Conservation (phyloP, 306 rosid genomes). For the Arachis hypogaea region DNA sequence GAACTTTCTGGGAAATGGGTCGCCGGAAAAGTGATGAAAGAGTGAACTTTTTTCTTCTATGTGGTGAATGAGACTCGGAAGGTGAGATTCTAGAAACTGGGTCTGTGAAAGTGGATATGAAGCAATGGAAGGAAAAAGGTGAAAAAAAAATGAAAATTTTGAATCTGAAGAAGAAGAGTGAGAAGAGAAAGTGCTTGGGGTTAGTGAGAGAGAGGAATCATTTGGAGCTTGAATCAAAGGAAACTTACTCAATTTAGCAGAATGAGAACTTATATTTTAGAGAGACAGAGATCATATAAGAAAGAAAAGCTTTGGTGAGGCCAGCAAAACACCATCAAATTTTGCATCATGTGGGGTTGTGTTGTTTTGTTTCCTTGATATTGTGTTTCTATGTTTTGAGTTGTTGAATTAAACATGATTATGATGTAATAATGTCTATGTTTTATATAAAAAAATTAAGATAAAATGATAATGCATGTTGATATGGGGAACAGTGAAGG, state of each 20-base stretch:
- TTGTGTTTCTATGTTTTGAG: background rate
- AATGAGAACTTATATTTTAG: background rate
- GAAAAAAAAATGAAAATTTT: constrained; percentile 6
- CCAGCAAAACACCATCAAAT: constrained; percentile 25
- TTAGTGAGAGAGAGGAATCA: background rate
- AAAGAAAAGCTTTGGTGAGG: background rate
- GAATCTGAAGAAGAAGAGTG: constrained; percentile 29
- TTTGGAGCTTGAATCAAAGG: background rate
- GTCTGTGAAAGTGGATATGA: background rate
- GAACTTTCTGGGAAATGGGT: constrained; percentile 21
- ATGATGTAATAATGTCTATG: too few species aligned
- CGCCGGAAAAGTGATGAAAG: constrained; percentile 10
- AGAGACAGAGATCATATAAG: background rate
- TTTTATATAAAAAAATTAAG: too few species aligned
- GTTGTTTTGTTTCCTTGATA: background rate
- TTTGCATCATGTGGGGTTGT: background rate
- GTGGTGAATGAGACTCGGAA: background rate
- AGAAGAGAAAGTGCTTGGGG: background rate
- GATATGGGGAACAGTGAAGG: background rate
- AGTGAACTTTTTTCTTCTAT: background rate
- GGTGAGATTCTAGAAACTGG: background rate
- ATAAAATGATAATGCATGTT: too few species aligned
- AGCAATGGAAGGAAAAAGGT: background rate
- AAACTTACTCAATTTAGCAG: background rate
- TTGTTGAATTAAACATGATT: too few species aligned